Conservation (phyloP, 441 rosid species). For the Capsella rubella region DNA sequence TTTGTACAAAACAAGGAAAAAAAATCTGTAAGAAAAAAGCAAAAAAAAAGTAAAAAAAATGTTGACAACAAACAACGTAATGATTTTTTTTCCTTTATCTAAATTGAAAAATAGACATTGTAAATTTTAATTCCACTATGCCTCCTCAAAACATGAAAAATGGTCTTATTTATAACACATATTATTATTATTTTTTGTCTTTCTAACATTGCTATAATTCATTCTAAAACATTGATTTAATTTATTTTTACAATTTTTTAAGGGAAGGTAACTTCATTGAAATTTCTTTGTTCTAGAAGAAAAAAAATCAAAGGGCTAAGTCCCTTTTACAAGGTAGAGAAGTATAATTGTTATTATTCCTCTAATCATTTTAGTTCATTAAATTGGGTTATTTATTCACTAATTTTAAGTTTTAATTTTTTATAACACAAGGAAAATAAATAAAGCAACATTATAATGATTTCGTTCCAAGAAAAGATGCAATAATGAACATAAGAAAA, state of each 20-base stretch:
- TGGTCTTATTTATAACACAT: background rate
- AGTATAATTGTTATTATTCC: too few species aligned
- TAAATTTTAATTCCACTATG: background rate
- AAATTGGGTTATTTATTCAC: too few species aligned
- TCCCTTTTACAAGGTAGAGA: too few species aligned
- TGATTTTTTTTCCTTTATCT: background rate
- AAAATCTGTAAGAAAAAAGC: background rate
- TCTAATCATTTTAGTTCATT: background rate
- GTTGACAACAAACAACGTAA: background rate
- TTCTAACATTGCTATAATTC: background rate
- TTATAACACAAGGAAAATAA: too few species aligned
- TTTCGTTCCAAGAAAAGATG: background rate
- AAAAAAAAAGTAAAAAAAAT: background rate
- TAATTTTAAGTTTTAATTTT: background rate
- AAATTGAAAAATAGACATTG: background rate
- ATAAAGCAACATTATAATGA: too few species aligned
- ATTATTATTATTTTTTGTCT: background rate
- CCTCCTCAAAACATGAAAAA: constrained; percentile 37
- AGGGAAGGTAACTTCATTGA: background rate
- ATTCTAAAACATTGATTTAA: background rate
- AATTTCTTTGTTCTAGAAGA: background rate
- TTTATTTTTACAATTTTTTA: background rate
- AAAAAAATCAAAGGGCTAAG: background rate
- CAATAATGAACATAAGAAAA: background rate
- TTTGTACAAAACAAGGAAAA: background rate